Base-by-base conservation (phyloP, 2,329 filamentous ascomycete genomes). In the Berkeleyomyces basicola region DNA sequence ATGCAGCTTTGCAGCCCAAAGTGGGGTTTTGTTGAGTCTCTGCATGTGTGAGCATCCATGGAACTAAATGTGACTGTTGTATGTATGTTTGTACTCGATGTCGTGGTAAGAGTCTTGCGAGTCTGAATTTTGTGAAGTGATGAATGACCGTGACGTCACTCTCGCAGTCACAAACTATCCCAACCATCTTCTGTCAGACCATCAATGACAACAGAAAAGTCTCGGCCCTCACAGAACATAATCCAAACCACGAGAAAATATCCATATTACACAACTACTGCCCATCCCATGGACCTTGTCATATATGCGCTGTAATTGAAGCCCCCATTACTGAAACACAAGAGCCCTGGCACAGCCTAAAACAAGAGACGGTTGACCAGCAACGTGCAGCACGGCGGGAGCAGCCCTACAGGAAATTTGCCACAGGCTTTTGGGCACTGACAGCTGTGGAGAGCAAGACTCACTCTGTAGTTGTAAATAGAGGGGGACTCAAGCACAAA, bases 1-100 rank as follows among this genome's bases (percentile, higher is more conserved):
- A 55, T 55, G 51, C 51, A 37, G 33, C 43, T 61, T 61, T 51
- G 44, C 59, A 51, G 59, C 59, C 59, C 33, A 61, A 60, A 61
- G 59, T 46, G 59, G 59, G 43, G 37, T 37, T 11, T 43, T 36
- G 7, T 43, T 43, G 37, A 43, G 7, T 40, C 16, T 23, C 36
- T 55, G 33, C 3, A 36, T 36, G 31, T 36, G 49, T 36, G 33
- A 53, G 23, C 23, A 23, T 23, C 23, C 23, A 23, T 1, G 23
- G 23, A 23, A 23, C 23, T 23, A 23, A 23, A 23, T 23, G 23
- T 23, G 23, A 23, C 23, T 23, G 23, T 23, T 23, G 23, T 23
- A 23, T 23, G 23, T 23, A 23, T 23, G 23, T 23, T 23, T 23
- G 2, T 23, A 23, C 23, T 23, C 23, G 23, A 23, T 23, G 23